Conservation (phyloP, 495 filamentous ascomycete species). For the Aspergillus sparsus region DNA sequence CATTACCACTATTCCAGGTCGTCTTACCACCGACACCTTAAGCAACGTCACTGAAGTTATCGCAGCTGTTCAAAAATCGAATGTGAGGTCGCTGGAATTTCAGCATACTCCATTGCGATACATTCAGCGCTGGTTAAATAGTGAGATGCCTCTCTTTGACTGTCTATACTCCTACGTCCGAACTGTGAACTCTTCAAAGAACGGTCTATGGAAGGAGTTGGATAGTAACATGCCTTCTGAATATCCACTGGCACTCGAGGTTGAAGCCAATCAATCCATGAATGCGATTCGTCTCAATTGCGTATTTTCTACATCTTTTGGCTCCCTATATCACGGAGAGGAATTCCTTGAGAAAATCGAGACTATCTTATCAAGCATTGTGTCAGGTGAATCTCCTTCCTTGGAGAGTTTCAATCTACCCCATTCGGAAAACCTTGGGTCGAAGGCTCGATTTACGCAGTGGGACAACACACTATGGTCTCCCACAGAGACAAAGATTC, state of each 20-base stretch:
- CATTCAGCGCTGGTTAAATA: conserved; percentile 48
- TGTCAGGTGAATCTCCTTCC: conserved; percentile 26
- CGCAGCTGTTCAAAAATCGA: conserved; percentile 38
- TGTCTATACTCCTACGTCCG: conserved; percentile 42
- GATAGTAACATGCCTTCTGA: conserved; percentile 38
- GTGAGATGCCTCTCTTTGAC: conserved; percentile 45
- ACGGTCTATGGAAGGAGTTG: conserved; percentile 32
- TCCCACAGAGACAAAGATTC: conserved; percentile 26
- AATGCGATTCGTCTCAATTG: conserved; percentile 28
- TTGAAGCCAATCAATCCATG: conserved; percentile 27
- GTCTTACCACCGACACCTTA: conserved; percentile 47
- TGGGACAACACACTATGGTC: conserved; percentile 32
- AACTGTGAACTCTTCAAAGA: conserved; percentile 12
- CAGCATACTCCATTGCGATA: conserved; percentile 48
- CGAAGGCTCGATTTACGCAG: not conserved
- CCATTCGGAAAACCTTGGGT: conserved; percentile 8
- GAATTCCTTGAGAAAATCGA: conserved; percentile 38
- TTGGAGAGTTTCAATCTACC: conserved; percentile 27
- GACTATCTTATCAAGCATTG: conserved; percentile 30
- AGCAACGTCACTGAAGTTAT: conserved; percentile 39
- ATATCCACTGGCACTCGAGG: conserved; percentile 38
- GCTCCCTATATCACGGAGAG: conserved; percentile 20
- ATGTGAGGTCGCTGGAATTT: conserved; percentile 44
- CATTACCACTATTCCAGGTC: conserved; percentile 85
- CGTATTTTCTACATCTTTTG: conserved; percentile 28